Percentiles rank a stretch among this genome's conserved stretches.
Evolutionary conservation across 2,329 filamentous ascomycete genomes (phyloP).

Genomic region (Botrytis fabae): DNA sequence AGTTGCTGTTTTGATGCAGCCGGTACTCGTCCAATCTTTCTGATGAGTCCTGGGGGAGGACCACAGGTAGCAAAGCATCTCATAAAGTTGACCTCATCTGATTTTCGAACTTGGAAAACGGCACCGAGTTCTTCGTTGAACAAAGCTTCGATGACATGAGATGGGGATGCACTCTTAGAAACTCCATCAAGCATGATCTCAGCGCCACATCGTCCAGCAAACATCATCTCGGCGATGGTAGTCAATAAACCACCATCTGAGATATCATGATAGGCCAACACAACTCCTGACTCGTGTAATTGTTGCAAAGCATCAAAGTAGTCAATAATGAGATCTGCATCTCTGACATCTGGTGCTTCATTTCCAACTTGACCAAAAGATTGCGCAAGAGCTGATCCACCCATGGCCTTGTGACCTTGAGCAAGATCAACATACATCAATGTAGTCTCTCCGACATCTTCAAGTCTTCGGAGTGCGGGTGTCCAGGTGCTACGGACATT

Average conservation of each 20-base stretch:
- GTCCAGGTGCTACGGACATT: conserved; percentile 91
- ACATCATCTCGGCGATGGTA: conserved; percentile 95
- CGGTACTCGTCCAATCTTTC: conserved; percentile 78
- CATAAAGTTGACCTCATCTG: conserved; percentile 81
- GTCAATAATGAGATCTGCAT: conserved; percentile 78
- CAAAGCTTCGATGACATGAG: conserved; percentile 69
- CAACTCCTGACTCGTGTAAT: conserved; percentile 65
- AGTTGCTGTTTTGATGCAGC: conserved; percentile 71
- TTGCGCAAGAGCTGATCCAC: conserved; percentile 89
- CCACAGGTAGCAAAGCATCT: conserved; percentile 90
- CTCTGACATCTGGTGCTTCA: conserved; percentile 81
- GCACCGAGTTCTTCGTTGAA: conserved; percentile 98
- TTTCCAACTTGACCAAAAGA: conserved; percentile 83
- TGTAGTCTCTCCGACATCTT: conserved; percentile 86
- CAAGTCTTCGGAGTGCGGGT: conserved; percentile 76
- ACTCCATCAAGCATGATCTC: conserved; percentile 81
- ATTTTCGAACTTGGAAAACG: conserved; percentile 89
- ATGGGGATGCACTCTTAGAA: conserved; percentile 58
- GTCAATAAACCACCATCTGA: conserved; percentile 93
- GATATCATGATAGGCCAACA: conserved; percentile 91
- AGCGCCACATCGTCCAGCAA: conserved; percentile 86
- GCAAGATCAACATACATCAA: conserved; percentile 91
- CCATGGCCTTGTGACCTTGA: conserved; percentile 75
- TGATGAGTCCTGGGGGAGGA: conserved; percentile 76
- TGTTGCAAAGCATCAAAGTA: conserved; percentile 84